Evolutionary conservation across 2,329 filamentous ascomycete genomes (phyloP).

Genomic region (Ceratocystis destructans): DNA sequence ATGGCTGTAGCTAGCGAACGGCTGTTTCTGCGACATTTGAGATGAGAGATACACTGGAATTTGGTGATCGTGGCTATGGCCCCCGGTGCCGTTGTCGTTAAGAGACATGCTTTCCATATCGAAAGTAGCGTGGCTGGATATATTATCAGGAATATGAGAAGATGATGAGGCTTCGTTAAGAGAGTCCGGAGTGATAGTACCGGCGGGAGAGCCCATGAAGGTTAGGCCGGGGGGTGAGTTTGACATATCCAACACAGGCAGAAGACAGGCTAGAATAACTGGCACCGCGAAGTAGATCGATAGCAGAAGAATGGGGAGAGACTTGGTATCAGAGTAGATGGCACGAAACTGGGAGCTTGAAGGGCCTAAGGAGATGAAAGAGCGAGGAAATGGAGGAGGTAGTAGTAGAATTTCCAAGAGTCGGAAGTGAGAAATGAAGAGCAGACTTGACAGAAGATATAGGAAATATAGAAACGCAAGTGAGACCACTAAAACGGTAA

Average conservation of each 20-base stretch:
- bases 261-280: neutral
- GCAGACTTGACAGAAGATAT: neutral
- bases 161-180: neutral
- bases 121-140: neutral
- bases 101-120: conserved; percentile 3
- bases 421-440: neutral
- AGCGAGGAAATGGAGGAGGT: neutral
- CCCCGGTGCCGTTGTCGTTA: neutral
- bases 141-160: neutral
- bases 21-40: conserved; percentile 3
- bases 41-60: neutral
- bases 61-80: conserved; percentile 1
- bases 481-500: neutral
- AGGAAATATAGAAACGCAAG: conserved; percentile 4
- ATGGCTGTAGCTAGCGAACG: neutral
- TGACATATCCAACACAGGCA: neutral
- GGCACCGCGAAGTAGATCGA: neutral
- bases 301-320: neutral
- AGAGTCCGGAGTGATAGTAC: neutral
- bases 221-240: conserved; percentile 13
- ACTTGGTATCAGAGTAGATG: conserved; percentile 1
- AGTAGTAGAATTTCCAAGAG: neutral
- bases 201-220: conserved; percentile 4
- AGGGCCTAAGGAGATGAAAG: neutral
- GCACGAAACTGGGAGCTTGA: neutral